Base-by-base conservation (phyloP, 164 flowering plant species). In the Protea cynaroides region DNA sequence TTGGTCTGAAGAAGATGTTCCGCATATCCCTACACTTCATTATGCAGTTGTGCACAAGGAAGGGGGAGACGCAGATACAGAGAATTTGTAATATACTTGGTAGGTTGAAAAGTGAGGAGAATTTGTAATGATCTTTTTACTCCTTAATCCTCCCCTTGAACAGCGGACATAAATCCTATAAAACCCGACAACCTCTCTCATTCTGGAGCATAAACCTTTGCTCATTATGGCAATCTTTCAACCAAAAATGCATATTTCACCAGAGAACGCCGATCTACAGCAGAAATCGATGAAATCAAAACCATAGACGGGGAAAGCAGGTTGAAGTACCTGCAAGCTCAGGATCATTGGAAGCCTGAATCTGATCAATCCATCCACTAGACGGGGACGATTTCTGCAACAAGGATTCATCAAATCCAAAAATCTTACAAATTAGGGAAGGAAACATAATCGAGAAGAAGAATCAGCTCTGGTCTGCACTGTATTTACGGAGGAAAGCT, bases 361-460 rank as follows among this genome's bases (percentile, higher is more conserved):
- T 73, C 56, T 67, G 62, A 68, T 89, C 89, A 54, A 87, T 83
- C 96, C 96, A 92, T 15, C 83, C 87, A 44, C 21, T 61, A 59
- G 74, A 58, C 0, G 71, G 29, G 10, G 65, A n/a, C 23, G 56
- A 36, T 11, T 71, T 40, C 23, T 57, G 66, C n/a, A 68, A 54
- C 4, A 78, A 44, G 3, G 80, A 70, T 9, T 81, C 86, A 50
- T 76, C 81, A 78, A 86, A 87, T 51, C 95, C 95, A 62, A 89
- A 88, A 24, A 86, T 61, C 75, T 84, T 86, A 73, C 82, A 82
- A 68, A 92, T 83, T 14, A 92, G 78, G 63, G 78, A 59, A 2
- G 96, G 96, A 75, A 92, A 89, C n/a, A 91, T 59, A 67, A 81
- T 21, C 56, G 96, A 83, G 82, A 85, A 92, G 85, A 89, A 92